Base-by-base conservation (phyloP, 1,139 yeast genomes). In the Schizosaccharomyces versatilis region DNA sequence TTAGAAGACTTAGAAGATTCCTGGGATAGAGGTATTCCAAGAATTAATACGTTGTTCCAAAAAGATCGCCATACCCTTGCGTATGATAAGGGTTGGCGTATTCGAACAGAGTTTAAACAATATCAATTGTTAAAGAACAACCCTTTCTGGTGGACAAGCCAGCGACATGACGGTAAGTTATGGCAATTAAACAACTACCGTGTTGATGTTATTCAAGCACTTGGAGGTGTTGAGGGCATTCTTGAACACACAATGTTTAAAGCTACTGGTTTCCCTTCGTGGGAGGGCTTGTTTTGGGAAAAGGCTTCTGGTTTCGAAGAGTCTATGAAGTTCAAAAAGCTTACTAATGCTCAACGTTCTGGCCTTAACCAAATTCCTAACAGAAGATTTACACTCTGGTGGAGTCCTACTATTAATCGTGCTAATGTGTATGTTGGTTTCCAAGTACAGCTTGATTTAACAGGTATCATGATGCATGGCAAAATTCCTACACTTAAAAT, bases 231-330 rank as follows among this genome's bases (percentile, higher is more conserved):
- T 59, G 97, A 90, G 63, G 86, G 98, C 0, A 90, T 93, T 65
- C 68, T 93, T 60, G 98, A 90, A 63, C 99, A 93, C 63, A 86
- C 98, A 0, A 69, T 93, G 54, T 93, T 90, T 71, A 84, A 84
- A 65, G 98, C 95, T 19, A 93, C 99, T 0, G 98, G 98, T 0
- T 93, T 93, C 65, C 95, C 84, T 62, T 84, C 94, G 8, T 93
- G 98, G 98, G 99, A 93, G 70, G 98, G 98, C 2, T 71, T 93
- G 36, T 93, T 93, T 67, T 93, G 99, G 99, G 98, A 93, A 64
- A 61, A 61, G 41, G 61, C 61, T 0, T 80, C 95, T 36, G 98
- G 98, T 0, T 90, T 88, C 66, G 99, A 93, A 66, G 98, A 93
- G 63, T 83, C 95, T 0, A 75, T 93, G 74, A 90, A 88, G 66